These are phyloP conservation scores for Apiospora sp. DNA, from an alignment of 2,329 filamentous ascomycete genomes.

Conservation along the genomic window DNA sequence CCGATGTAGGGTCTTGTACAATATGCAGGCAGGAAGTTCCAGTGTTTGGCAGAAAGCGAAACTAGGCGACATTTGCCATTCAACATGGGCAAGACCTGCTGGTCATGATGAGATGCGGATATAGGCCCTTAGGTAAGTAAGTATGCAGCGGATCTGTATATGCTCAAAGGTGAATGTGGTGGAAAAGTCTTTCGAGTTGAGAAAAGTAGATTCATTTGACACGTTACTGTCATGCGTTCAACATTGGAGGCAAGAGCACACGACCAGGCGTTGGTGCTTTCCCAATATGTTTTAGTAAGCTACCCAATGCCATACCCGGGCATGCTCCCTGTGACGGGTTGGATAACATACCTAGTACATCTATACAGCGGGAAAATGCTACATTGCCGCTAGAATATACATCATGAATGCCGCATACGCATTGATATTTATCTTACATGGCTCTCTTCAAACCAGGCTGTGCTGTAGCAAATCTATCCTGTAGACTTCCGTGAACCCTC, in stretches of 20 bases:
- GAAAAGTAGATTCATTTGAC: not conserved
- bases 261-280: not conserved
- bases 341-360: not conserved
- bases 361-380: not conserved
- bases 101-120: not conserved
- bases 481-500: slow-evolving; percentile 1
- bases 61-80: not conserved
- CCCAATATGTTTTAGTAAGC: not conserved
- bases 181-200: not conserved
- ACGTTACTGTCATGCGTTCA: not conserved
- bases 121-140: not conserved
- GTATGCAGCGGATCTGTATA: not conserved
- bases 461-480: slow-evolving; percentile 27
- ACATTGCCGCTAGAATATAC: not conserved
- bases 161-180: not conserved
- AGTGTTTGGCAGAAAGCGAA: slow-evolving; percentile 5
- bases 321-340: not conserved
- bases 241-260: not conserved
- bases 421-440: not conserved
- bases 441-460: not conserved
- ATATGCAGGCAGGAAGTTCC: slow-evolving; percentile 12
- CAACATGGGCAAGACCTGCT: not conserved
- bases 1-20: not conserved
- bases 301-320: not conserved
- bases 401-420: not conserved